These are phyloP conservation scores for Lophium mytilinum DNA, from an alignment of 495 filamentous ascomycete species.

Conservation along the genomic window DNA sequence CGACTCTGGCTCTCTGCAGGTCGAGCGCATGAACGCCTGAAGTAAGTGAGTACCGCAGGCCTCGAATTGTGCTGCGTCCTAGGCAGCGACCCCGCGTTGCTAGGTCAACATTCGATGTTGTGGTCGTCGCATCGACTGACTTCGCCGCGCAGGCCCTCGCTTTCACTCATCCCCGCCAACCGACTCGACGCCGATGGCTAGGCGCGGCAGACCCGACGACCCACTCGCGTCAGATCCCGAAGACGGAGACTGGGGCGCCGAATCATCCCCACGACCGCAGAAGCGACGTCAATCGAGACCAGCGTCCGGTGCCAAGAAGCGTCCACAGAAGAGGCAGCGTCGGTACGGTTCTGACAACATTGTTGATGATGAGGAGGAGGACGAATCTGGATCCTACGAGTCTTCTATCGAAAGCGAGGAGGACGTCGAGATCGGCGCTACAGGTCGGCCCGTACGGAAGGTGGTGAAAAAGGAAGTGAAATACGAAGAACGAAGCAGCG, in stretches of 20 bases:
- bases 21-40: neutral
- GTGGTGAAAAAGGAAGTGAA: constrained; percentile 46
- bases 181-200: constrained; percentile 37
- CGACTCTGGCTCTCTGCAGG: too few relatives aligned
- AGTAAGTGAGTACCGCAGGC: neutral
- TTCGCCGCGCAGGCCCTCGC: neutral
- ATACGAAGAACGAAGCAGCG: constrained; percentile 31
- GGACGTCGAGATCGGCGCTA: constrained; percentile 53
- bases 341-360: constrained; percentile 50
- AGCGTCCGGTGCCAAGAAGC: constrained; percentile 9
- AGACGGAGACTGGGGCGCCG: constrained; percentile 61
- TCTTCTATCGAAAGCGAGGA: constrained; percentile 55
- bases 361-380: constrained; percentile 51
- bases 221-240: constrained; percentile 78
- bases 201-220: constrained; percentile 53
- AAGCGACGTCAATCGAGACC: constrained; percentile 6
- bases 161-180: neutral
- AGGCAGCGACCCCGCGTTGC: too few relatives aligned
- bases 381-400: constrained; percentile 49
- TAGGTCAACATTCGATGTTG: neutral
- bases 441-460: constrained; percentile 61
- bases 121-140: constrained; percentile 6
- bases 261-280: constrained; percentile 17
- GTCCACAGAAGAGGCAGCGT: constrained; percentile 42
- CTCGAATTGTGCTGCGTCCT: too few relatives aligned